Conservation (phyloP, 1,284 basidiomycete species). For the Phellinidium pouzarii region DNA sequence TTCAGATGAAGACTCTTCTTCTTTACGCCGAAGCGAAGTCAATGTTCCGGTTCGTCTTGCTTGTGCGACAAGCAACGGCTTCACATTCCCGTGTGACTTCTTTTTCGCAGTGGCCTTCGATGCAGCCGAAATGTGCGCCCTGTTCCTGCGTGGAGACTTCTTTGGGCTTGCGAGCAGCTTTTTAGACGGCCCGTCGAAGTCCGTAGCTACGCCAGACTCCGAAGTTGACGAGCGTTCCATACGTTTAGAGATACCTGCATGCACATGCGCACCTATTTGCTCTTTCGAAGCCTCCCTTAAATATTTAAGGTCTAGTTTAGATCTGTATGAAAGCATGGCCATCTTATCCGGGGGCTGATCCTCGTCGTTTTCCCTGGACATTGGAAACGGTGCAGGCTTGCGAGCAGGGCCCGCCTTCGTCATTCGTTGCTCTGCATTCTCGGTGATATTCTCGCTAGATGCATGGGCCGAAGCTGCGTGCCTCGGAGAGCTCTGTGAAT, state of each 20-base stretch:
- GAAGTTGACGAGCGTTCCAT: not conserved
- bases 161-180: not conserved
- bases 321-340: not conserved
- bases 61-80: not conserved
- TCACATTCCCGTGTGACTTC: not conserved
- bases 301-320: no score
- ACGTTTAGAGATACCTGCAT: not conserved
- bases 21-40: not conserved
- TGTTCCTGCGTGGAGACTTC: conserved; percentile 10
- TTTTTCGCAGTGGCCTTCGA: not conserved
- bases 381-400: not conserved
- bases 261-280: no score
- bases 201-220: not conserved
- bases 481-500: not conserved
- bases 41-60: not conserved
- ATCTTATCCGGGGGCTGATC: not conserved
- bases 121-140: conserved; percentile 2
- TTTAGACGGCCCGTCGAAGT: not conserved
- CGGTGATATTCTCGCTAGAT: not conserved
- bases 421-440: no score
- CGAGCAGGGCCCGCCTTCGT: not conserved
- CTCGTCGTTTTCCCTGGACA: not conserved
- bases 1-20: not conserved
- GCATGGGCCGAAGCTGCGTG: not conserved
- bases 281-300: not conserved